Conservation (phyloP, 805 yeast genomes). For the Metschnikowia orientalis region DNA sequence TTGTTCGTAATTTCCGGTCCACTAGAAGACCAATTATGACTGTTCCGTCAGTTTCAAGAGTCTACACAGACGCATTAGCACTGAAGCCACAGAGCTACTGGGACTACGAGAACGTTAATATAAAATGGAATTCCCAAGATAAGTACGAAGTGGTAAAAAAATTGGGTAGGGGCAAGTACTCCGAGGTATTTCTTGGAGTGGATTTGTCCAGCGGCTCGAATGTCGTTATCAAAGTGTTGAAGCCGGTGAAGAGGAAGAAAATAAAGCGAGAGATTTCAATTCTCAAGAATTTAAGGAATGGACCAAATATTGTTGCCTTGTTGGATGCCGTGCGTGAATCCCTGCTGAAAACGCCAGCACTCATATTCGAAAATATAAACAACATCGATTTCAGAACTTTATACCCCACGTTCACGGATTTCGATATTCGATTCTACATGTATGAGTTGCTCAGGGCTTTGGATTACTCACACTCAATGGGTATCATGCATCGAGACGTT, state of each 20-base stretch:
- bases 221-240: constrained; percentile 85
- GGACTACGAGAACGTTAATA: constrained; percentile 67
- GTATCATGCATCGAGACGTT: constrained; percentile 92
- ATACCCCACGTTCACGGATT: constrained; percentile 72
- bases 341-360: constrained; percentile 78
- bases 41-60: constrained; percentile 60
- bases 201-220: constrained; percentile 55
- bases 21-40: constrained; percentile 9
- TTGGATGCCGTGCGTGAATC: constrained; percentile 87
- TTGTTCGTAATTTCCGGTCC: no score
- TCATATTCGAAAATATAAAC: constrained; percentile 79
- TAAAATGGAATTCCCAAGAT: constrained; percentile 82
- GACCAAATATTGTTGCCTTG: constrained; percentile 73
- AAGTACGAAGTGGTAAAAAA: constrained; percentile 80
- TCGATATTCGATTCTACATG: constrained; percentile 80
- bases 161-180: constrained; percentile 89
- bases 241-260: constrained; percentile 90
- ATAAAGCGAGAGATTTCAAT: constrained; percentile 88
- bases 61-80: constrained; percentile 75
- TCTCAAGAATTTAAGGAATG: constrained; percentile 76
- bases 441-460: constrained; percentile 75
- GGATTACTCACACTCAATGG: constrained; percentile 88
- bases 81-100: constrained; percentile 77
- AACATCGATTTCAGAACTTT: constrained; percentile 83
- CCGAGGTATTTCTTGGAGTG: constrained; percentile 88